Conservation (phyloP, 177 flowering plant species). For the Vitis hybrid region DNA sequence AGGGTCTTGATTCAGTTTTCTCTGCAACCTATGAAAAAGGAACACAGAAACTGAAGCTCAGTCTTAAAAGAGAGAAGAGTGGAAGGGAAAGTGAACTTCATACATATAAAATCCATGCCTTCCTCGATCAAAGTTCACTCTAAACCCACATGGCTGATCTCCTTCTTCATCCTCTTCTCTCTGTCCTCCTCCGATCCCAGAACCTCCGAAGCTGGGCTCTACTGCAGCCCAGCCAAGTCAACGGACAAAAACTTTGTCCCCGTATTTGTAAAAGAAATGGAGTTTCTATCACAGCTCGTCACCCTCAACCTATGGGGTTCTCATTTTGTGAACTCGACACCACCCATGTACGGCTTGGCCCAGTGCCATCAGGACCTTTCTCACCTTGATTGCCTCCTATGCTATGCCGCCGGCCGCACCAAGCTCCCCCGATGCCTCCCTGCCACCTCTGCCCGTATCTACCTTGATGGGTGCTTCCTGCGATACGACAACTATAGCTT, state of each 20-base stretch:
- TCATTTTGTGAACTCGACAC: slow-evolving; percentile 11
- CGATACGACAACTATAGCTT: slow-evolving; percentile 59
- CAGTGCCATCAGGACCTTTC: slow-evolving; percentile 63
- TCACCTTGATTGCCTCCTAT: slow-evolving; percentile 57
- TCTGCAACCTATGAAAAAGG: no score
- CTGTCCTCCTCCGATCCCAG: slow-evolving; percentile 42
- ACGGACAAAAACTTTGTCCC: slow-evolving; percentile 25
- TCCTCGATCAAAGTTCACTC: neutral
- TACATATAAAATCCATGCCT: slow-evolving; percentile 12
- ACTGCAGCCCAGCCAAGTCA: slow-evolving; percentile 35
- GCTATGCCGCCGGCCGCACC: slow-evolving; percentile 48
- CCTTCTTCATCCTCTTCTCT: slow-evolving; percentile 14
- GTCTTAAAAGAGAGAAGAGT: no score
- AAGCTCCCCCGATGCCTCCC: slow-evolving; percentile 57
- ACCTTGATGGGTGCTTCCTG: slow-evolving; percentile 69
- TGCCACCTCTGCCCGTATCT: slow-evolving; percentile 35
- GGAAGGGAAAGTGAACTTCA: neutral
- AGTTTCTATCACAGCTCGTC: slow-evolving; percentile 29
- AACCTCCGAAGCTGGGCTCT: slow-evolving; percentile 31
- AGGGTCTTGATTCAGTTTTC: no score
- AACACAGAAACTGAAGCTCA: no score
- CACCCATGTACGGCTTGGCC: slow-evolving; percentile 35
- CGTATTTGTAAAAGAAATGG: slow-evolving; percentile 45
- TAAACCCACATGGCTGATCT: slow-evolving; percentile 4
- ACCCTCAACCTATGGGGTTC: slow-evolving; percentile 24